These are phyloP conservation scores for Pseudozyma sp. DNA, from an alignment of 1,284 basidiomycete genomes.

Conservation along the genomic window DNA sequence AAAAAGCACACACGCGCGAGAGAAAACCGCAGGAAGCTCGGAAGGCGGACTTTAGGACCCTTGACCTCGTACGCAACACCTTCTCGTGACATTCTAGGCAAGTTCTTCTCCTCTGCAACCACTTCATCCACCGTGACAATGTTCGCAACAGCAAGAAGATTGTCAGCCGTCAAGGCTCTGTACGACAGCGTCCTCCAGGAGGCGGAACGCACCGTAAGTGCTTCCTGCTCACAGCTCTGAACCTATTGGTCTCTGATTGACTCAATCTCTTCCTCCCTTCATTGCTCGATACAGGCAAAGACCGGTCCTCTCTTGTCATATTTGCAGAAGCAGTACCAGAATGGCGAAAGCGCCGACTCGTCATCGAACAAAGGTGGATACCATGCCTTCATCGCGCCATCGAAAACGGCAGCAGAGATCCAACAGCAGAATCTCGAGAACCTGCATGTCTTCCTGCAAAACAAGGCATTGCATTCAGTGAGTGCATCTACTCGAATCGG, in stretches of 20 bases:
- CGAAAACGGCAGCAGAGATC: conserved; percentile 28
- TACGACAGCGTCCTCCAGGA: conserved; percentile 36
- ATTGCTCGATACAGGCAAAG: conserved; percentile 17
- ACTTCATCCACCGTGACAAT: conserved; percentile 10
- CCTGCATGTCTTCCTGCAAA: conserved; percentile 77
- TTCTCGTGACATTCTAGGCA: neutral
- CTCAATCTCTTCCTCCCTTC: neutral
- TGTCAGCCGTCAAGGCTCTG: conserved; percentile 27
- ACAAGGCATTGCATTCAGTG: conserved; percentile 76
- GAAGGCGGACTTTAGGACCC: conserved; percentile 23
- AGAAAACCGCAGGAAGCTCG: conserved; percentile 16
- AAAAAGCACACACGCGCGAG: conserved; percentile 19
- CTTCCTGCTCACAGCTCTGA: neutral
- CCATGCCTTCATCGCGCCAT: conserved; percentile 27
- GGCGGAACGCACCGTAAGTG: conserved; percentile 32
- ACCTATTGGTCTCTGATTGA: neutral
- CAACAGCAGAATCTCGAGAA: conserved; percentile 72
- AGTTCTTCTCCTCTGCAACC: neutral
- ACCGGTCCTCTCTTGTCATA: conserved; percentile 33
- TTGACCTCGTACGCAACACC: neutral
- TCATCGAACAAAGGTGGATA: conserved; percentile 13
- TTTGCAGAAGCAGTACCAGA: conserved; percentile 32
- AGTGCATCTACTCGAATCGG: conserved; percentile 39
- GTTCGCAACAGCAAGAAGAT: conserved; percentile 31
- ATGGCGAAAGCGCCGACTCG: conserved; percentile 1